A percentile compares a stretch with the other conserved stretches of the same genome.
phyloP scores from a whole-genome alignment of 192 early-diverging fungal genomes.

The Pilobolus umbonatus region DNA sequence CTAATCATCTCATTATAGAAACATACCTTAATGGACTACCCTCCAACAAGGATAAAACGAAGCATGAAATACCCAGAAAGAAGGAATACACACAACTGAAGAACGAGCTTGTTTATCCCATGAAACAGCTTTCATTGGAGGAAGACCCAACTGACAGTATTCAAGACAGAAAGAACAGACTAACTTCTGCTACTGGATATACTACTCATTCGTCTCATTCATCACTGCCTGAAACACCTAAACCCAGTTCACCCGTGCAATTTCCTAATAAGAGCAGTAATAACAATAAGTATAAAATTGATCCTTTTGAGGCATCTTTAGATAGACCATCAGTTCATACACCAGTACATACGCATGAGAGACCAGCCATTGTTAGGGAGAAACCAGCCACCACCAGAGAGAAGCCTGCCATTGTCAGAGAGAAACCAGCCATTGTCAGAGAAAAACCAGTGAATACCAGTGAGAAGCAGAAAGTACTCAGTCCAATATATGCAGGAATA shows the following conservation, averaged over 20 bases:
- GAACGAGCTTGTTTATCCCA: conserved; percentile 11
- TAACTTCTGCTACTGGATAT: neutral
- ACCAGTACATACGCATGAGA: neutral
- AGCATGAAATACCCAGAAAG: too few relatives aligned
- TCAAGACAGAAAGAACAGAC: neutral
- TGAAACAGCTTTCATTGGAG: conserved; percentile 1
- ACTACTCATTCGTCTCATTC: neutral
- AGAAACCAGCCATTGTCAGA: too few relatives aligned
- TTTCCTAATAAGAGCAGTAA: neutral
- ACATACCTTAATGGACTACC: neutral
- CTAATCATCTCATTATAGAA: neutral
- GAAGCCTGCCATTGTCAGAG: conserved; percentile 7
- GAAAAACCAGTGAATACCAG: too few relatives aligned
- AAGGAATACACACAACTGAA: conserved; percentile 1
- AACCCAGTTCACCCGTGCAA: too few relatives aligned
- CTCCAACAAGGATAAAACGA: neutral
- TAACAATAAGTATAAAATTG: neutral
- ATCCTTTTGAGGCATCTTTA: conserved; percentile 12
- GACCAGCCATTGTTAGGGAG: neutral
- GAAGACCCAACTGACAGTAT: neutral
- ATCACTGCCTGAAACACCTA: neutral
- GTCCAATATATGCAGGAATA: conserved; percentile 20
- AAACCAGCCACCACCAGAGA: too few relatives aligned
- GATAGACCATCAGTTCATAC: neutral
- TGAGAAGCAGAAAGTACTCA: too few relatives aligned